Conservation (phyloP, 352 stramenopile species). For the Phytophthora citrophthora region DNA sequence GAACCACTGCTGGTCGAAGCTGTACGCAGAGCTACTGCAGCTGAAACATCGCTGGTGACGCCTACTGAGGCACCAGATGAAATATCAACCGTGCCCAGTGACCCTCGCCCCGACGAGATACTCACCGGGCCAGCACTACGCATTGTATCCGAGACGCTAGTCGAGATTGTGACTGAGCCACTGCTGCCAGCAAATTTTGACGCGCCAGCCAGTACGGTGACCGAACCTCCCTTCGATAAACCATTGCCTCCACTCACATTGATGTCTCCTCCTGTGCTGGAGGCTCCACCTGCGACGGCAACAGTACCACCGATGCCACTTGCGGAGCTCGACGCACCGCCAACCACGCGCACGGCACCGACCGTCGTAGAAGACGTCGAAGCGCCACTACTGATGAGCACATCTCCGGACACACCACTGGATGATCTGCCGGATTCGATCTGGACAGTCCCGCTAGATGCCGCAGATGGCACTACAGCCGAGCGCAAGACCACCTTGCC, state of each 20-base stretch:
- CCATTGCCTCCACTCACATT: conserved; percentile 23
- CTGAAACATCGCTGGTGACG: conserved; percentile 15
- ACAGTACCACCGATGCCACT: conserved; percentile 21
- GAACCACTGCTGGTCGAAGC: conserved; percentile 17
- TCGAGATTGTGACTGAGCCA: conserved; percentile 18
- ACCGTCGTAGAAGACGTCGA: conserved; percentile 17
- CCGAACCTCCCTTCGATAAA: conserved; percentile 34
- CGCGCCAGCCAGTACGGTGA: conserved; percentile 20
- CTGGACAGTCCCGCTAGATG: conserved; percentile 22
- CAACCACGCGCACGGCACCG: conserved; percentile 10
- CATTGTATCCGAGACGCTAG: conserved; percentile 22
- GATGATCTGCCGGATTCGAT: conserved; percentile 23
- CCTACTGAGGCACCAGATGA: conserved; percentile 12
- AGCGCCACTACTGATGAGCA: conserved; percentile 21
- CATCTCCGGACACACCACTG: conserved; percentile 15
- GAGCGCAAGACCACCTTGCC: conserved; percentile 24
- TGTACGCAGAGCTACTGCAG: conserved; percentile 21
- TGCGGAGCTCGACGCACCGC: conserved; percentile 14
- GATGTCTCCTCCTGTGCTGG: conserved; percentile 25
- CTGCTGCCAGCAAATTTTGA: conserved; percentile 10
- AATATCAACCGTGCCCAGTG: conserved; percentile 27
- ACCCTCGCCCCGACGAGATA: conserved; percentile 20
- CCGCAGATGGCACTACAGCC: conserved; percentile 17
- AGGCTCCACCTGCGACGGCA: conserved; percentile 15
- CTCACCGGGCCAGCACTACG: conserved; percentile 24